These are phyloP conservation scores for Trichoderma arundinaceum DNA, from an alignment of 2,329 filamentous ascomycete species.

Conservation along the genomic window DNA sequence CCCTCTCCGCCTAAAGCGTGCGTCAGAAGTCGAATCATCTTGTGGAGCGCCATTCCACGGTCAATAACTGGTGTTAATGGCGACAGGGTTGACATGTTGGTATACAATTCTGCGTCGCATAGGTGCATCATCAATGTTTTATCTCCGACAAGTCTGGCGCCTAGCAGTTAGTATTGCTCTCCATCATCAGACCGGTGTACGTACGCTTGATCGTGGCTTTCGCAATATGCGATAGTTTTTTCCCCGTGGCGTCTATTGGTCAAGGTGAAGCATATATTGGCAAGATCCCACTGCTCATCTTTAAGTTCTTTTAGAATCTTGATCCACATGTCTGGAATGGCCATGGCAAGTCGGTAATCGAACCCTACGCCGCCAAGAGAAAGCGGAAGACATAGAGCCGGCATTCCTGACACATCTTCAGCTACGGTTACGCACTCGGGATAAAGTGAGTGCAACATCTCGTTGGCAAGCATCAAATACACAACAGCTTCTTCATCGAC, in stretches of 20 bases:
- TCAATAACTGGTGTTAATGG: slow-evolving; percentile 88
- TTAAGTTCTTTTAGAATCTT: slow-evolving; percentile 94
- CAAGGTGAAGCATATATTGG: slow-evolving; percentile 80
- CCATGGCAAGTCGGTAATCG: slow-evolving; percentile 97
- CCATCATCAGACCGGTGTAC: slow-evolving; percentile 44
- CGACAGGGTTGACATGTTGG: slow-evolving; percentile 88
- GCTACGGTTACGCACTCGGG: slow-evolving; percentile 89
- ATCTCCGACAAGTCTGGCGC: slow-evolving; percentile 82
- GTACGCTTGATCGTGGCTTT: slow-evolving; percentile 97
- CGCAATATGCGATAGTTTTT: slow-evolving; percentile 97
- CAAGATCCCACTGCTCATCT: slow-evolving; percentile 92
- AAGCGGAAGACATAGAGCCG: slow-evolving; percentile 86
- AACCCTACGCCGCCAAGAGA: slow-evolving; percentile 91
- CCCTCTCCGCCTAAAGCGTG: slow-evolving; percentile 92
- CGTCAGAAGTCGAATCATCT: slow-evolving; percentile 94
- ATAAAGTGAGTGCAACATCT: slow-evolving; percentile 91
- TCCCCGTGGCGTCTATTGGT: slow-evolving; percentile 94
- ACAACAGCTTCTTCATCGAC: slow-evolving; percentile 94
- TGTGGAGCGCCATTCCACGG: slow-evolving; percentile 90
- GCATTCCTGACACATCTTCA: slow-evolving; percentile 98
- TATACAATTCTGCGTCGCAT: slow-evolving; percentile 96
- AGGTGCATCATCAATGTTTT: slow-evolving; percentile 98
- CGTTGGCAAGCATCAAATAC: slow-evolving; percentile 95
- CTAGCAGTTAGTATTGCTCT: slow-evolving; percentile 35
- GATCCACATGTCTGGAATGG: slow-evolving; percentile 98